These are phyloP conservation scores for Diplocarpon mali DNA, from an alignment of 2,329 filamentous ascomycete genomes.

Conservation along the genomic window DNA sequence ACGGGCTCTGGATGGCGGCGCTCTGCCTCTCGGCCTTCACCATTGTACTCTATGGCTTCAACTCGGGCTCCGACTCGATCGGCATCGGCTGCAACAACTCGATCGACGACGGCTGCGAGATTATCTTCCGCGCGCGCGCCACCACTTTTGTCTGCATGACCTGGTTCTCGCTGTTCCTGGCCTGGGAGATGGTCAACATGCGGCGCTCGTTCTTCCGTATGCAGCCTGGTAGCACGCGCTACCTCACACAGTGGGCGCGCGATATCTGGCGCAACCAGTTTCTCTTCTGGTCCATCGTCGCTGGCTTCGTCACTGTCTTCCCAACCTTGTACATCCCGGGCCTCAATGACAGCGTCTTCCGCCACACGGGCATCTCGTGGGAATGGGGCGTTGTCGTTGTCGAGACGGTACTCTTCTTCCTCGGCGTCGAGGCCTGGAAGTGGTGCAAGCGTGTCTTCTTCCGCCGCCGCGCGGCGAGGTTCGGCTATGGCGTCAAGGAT, in stretches of 20 bases:
- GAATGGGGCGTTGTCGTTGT: constrained; percentile 61
- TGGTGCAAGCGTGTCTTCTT: constrained; percentile 39
- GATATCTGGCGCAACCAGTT: constrained; percentile 66
- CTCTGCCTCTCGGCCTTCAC: constrained; percentile 54
- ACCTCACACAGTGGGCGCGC: constrained; percentile 54
- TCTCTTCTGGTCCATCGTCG: constrained; percentile 52
- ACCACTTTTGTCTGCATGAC: constrained; percentile 66
- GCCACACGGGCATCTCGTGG: constrained; percentile 54
- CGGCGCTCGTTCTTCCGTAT: constrained; percentile 66
- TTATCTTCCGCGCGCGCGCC: constrained; percentile 59
- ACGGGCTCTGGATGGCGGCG: constrained; percentile 66
- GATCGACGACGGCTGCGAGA: constrained; percentile 44
- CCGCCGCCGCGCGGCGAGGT: not conserved
- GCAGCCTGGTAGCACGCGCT: constrained; percentile 48
- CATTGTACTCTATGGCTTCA: constrained; percentile 51
- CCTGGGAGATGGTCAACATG: constrained; percentile 68
- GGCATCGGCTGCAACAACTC: constrained; percentile 48
- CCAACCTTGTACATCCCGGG: constrained; percentile 57
- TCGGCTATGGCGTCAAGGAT: not conserved
- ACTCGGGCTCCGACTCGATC: constrained; percentile 41
- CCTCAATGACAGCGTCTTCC: constrained; percentile 53
- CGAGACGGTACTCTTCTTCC: constrained; percentile 48
- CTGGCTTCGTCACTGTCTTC: constrained; percentile 46
- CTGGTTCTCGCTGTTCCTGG: constrained; percentile 66
- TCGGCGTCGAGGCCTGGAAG: constrained; percentile 56